Conservation (phyloP, 2,329 filamentous ascomycete genomes). For the Teratosphaeria destructans region DNA sequence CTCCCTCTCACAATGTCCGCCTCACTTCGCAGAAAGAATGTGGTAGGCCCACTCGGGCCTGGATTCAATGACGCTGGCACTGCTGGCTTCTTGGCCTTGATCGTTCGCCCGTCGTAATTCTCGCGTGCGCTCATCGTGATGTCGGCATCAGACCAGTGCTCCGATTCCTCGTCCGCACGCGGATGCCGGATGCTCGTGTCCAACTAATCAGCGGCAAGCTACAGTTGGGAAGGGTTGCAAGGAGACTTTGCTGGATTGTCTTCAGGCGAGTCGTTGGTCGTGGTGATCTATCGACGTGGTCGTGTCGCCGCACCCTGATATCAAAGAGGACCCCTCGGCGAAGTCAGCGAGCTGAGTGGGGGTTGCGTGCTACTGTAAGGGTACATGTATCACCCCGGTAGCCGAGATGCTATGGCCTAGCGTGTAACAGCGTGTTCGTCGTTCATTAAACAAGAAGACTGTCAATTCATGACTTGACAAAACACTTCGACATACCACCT, state of each 20-base stretch:
- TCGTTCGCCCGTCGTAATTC: conserved; percentile 6
- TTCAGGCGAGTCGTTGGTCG: background rate
- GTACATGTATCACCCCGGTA: background rate
- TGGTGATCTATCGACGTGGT: background rate
- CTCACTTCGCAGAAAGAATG: conserved; percentile 51
- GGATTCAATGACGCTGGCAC: conserved; percentile 9
- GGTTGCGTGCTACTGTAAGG: background rate
- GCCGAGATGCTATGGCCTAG: background rate
- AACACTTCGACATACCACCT: background rate
- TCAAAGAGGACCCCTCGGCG: background rate
- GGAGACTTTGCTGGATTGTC: background rate
- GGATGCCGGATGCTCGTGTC: background rate
- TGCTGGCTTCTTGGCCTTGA: conserved; percentile 13
- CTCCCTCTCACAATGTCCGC: conserved; percentile 33
- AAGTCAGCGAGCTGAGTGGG: background rate
- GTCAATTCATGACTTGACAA: background rate
- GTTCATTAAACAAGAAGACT: background rate
- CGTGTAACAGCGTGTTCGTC: background rate
- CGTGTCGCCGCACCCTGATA: background rate
- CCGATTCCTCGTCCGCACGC: background rate
- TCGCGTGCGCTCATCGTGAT: conserved; percentile 5
- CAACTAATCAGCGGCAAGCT: background rate
- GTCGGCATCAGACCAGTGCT: background rate
- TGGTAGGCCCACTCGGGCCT: conserved; percentile 37
- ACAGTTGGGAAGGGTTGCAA: background rate